Conservation (phyloP, 2,329 filamentous ascomycete species). For the Stylonectria norvegica region DNA sequence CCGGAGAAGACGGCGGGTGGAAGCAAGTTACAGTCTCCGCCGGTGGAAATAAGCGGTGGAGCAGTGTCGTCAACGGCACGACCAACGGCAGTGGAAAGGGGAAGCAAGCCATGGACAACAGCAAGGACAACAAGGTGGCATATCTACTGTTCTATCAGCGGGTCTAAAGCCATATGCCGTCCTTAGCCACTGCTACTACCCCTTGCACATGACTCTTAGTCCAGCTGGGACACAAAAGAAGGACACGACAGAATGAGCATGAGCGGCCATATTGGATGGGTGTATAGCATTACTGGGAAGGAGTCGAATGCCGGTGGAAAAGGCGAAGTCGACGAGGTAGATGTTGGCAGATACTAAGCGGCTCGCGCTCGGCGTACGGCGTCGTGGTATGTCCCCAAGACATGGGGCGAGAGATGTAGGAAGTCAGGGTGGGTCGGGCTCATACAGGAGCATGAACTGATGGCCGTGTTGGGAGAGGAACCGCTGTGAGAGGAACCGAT, state of each 20-base stretch:
- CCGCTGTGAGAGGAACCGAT: constrained; percentile 11
- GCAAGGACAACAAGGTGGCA: constrained; percentile 93
- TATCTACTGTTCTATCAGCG: constrained; percentile 95
- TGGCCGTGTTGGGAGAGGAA: no score
- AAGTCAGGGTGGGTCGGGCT: no score
- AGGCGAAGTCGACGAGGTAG: constrained; percentile 13
- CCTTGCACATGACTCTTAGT: neutral
- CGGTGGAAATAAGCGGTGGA: constrained; percentile 70
- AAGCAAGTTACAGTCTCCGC: constrained; percentile 66
- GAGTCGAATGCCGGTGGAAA: constrained; percentile 11
- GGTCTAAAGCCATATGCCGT: constrained; percentile 43
- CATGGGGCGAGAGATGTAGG: constrained; percentile 12
- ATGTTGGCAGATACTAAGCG: constrained; percentile 19
- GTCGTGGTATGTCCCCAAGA: constrained; percentile 24
- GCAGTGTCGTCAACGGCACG: constrained; percentile 61
- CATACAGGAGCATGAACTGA: neutral
- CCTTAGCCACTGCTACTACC: neutral
- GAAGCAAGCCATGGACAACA: constrained; percentile 58
- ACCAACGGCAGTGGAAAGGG: constrained; percentile 53
- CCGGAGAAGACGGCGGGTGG: constrained; percentile 71
- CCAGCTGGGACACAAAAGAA: constrained; percentile 7
- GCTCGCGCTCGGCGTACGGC: constrained; percentile 27
- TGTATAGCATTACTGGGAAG: constrained; percentile 22
- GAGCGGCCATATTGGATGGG: constrained; percentile 27
- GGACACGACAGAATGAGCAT: constrained; percentile 21